Evolutionary conservation across 1,284 basidiomycete genomes (phyloP).

Genomic region (Caloboletus inedulis): DNA sequence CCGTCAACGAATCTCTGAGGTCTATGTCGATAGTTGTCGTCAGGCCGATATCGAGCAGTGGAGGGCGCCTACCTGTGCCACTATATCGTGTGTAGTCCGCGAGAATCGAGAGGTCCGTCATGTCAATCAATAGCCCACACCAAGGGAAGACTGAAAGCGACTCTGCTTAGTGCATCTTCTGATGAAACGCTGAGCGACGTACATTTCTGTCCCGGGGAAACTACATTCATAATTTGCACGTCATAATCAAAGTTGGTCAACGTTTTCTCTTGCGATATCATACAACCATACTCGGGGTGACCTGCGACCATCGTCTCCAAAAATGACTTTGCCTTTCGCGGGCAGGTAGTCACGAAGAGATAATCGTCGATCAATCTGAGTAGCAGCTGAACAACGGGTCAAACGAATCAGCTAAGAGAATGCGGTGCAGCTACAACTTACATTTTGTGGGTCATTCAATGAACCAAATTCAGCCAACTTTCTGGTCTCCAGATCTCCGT

Average conservation of each 20-base stretch:
- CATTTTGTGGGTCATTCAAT: conserved; percentile 57
- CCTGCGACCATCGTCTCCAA: conserved; percentile 79
- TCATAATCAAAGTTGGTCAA: conserved; percentile 80
- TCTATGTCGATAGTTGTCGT: conserved; percentile 37
- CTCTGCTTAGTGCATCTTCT: not conserved
- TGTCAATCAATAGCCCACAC: conserved; percentile 84
- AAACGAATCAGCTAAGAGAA: not conserved
- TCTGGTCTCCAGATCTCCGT: conserved; percentile 81
- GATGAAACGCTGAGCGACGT: conserved; percentile 9
- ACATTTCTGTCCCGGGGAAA: conserved; percentile 49
- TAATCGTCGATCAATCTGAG: conserved; percentile 94
- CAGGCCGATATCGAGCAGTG: not conserved
- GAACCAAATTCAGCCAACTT: conserved; percentile 51
- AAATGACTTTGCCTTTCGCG: conserved; percentile 65
- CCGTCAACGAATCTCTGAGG: conserved; percentile 60
- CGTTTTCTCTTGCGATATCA: conserved; percentile 86
- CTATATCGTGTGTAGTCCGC: conserved; percentile 71
- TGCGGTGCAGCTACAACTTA: conserved; percentile 29
- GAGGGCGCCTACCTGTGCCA: conserved; percentile 48
- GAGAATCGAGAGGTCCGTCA: conserved; percentile 69
- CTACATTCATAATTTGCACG: conserved; percentile 51
- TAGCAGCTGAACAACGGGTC: conserved; percentile 52
- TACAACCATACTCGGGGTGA: conserved; percentile 91
- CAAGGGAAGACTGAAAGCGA: conserved; percentile 68
- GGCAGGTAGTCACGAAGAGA: conserved; percentile 78